Conservation (phyloP, 306 rosid species). For the Leucaena leucocephala region DNA sequence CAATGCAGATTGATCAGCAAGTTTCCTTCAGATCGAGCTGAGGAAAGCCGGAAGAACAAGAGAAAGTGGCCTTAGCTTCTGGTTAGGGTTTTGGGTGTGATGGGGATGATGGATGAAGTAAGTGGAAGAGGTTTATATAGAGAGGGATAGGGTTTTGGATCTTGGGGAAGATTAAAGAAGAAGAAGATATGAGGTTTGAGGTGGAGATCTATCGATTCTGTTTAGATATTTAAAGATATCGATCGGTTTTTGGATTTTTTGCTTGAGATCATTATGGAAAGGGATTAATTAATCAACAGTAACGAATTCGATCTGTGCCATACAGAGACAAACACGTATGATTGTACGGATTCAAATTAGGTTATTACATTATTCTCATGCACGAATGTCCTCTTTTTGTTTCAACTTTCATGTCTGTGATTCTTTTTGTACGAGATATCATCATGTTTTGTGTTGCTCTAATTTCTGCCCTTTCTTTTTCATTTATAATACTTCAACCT, state of each 20-base stretch:
- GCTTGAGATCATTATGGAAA: too few relatives aligned
- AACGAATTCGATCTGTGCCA: constrained; percentile 37
- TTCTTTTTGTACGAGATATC: background rate
- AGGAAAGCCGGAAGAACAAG: background rate
- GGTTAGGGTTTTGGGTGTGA: constrained; percentile 26
- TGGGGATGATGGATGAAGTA: constrained; percentile 35
- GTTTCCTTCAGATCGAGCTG: background rate
- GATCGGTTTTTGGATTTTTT: too few relatives aligned
- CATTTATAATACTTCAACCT: too few relatives aligned
- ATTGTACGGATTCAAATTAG: constrained; percentile 52
- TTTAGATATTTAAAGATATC: too few relatives aligned
- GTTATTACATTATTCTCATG: background rate
- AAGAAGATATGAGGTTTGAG: constrained; percentile 29
- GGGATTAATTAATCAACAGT: too few relatives aligned
- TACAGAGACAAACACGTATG: constrained; percentile 47
- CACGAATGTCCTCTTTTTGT: too few relatives aligned
- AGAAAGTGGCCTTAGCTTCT: background rate
- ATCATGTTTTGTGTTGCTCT: background rate
- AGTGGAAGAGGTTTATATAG: constrained; percentile 51
- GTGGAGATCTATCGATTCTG: background rate
- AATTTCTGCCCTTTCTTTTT: too few relatives aligned
- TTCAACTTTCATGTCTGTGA: background rate
- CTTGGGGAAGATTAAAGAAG: too few relatives aligned
- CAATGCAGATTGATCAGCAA: too few relatives aligned
- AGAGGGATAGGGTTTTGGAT: constrained; percentile 5